These are phyloP conservation scores for Boletus huronensis DNA, from an alignment of 768 basidiomycete species.

Conservation along the genomic window DNA sequence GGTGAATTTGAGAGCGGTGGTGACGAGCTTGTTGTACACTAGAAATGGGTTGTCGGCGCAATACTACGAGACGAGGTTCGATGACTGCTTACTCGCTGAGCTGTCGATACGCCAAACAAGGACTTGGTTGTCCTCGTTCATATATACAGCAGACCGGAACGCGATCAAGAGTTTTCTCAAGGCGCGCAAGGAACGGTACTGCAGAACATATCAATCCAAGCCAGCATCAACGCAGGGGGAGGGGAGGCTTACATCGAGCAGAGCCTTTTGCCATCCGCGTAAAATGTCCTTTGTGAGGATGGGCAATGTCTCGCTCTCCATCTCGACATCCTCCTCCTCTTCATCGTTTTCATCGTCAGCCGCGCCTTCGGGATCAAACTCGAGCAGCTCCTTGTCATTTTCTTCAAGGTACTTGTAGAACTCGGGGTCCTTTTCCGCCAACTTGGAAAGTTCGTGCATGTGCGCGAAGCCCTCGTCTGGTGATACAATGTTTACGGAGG, in stretches of 20 bases:
- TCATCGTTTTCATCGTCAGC: constrained; percentile 51
- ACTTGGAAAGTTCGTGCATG: constrained; percentile 76
- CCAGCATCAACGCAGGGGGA: neutral
- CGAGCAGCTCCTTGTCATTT: constrained; percentile 87
- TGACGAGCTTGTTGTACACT: constrained; percentile 96
- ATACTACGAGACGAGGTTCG: neutral
- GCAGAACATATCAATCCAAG: neutral
- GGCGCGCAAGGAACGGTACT: constrained; percentile 85
- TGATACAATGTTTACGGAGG: neutral
- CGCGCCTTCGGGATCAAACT: constrained; percentile 57
- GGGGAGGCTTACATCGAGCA: constrained; percentile 63
- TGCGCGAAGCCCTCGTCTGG: constrained; percentile 73
- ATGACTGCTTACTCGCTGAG: constrained; percentile 39
- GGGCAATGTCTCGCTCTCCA: constrained; percentile 43
- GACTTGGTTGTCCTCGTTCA: constrained; percentile 80
- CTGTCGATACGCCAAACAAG: constrained; percentile 87
- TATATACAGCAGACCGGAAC: constrained; percentile 85
- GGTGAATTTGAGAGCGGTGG: constrained; percentile 83
- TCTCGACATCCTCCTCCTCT: constrained; percentile 38
- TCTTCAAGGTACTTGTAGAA: constrained; percentile 98
- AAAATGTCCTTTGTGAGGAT: constrained; percentile 69
- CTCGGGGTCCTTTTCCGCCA: constrained; percentile 97
- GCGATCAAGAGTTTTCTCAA: constrained; percentile 82
- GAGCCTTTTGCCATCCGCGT: constrained; percentile 80
- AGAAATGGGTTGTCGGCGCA: neutral